Evolutionary conservation across 192 early-diverging fungal species (phyloP), one percentile per base, ranked within the genome.

Genomic region (Umbelopsis vinacea): DNA sequence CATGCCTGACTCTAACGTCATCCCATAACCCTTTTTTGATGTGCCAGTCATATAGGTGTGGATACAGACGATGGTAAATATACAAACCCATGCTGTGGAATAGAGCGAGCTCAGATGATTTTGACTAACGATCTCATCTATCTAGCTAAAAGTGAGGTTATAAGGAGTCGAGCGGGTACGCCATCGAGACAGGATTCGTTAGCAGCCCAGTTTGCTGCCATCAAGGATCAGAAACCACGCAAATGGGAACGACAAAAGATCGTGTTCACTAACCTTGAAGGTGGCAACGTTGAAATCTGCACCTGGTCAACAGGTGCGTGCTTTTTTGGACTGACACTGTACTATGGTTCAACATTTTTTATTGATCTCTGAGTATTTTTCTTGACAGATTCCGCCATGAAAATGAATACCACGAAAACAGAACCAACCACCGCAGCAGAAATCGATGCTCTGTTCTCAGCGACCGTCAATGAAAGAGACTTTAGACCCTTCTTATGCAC

Each of bases 401-500:
- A 63, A 5, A 74, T 79, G 54, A 79, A 79, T 52, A 67, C 47
- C 11, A 52, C 38, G 10, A 24, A 69, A 68, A 74, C 72, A 8
- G 77, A 79, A 71, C 77, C 73, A 9, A 71, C 67, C 5, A 68
- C 73, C n/a, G 69, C 67, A 12, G 73, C 55, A 3, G 77, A 79
- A 46, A 74, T 79, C 7, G 73, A 74, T 67, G 52, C 71, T 24
- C 66, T 74, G n/a, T 79, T 79, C 33, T 71, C 77, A 60, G 71
- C 75, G 1, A 68, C 69, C 15, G 70, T 54, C 24, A 57, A 69
- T 3, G 73, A 74, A 29, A 67, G 74, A 63, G 72, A 79, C 63
- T 74, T 79, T 54, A 46, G 73, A 43, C 79, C 79, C 0, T 76
- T 76, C 22, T 40, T 76, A 45, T 80, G 79, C 55, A 80, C 79